Conservation (phyloP, 1,284 basidiomycete species). For the Cryptococcus deneoformans region DNA sequence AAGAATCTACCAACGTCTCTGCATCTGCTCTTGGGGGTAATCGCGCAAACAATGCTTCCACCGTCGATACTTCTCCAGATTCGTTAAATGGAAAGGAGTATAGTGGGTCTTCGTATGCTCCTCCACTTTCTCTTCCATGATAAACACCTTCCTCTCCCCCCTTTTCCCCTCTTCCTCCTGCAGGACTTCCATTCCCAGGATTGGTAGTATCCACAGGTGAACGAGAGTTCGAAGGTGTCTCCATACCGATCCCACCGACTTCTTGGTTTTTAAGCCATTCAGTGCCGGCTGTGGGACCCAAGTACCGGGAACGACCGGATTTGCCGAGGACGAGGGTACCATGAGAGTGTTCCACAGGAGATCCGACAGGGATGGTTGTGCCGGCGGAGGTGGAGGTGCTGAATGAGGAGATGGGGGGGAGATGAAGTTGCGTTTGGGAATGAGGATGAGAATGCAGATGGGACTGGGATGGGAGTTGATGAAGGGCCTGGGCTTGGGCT, state of each 20-base stretch:
- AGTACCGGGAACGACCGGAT: slow-evolving; percentile 31
- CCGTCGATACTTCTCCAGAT: neutral
- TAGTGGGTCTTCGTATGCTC: neutral
- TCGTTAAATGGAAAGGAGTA: slow-evolving; percentile 14
- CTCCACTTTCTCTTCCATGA: no score
- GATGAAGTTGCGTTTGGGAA: neutral
- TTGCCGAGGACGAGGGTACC: slow-evolving; percentile 35
- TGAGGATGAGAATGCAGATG: neutral
- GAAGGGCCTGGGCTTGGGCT: neutral
- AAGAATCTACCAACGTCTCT: slow-evolving; percentile 25
- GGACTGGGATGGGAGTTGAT: neutral
- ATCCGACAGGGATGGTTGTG: neutral
- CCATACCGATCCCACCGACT: slow-evolving; percentile 6
- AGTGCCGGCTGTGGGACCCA: slow-evolving; percentile 36
- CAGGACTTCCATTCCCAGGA: no score
- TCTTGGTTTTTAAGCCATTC: slow-evolving; percentile 37
- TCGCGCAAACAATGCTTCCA: slow-evolving; percentile 14
- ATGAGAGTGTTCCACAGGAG: slow-evolving; percentile 26
- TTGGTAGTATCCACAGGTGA: neutral
- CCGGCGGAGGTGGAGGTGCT: neutral
- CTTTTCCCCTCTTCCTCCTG: no score
- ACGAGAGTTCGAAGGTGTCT: neutral
- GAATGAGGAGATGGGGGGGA: slow-evolving; percentile 1
- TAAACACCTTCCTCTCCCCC: neutral
- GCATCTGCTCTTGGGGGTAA: slow-evolving; percentile 30